Evolutionary conservation across 345 rosid species (phyloP), one percentile per base, ranked within the genome.

Genomic region (Xanthoceras sorbifolium): DNA sequence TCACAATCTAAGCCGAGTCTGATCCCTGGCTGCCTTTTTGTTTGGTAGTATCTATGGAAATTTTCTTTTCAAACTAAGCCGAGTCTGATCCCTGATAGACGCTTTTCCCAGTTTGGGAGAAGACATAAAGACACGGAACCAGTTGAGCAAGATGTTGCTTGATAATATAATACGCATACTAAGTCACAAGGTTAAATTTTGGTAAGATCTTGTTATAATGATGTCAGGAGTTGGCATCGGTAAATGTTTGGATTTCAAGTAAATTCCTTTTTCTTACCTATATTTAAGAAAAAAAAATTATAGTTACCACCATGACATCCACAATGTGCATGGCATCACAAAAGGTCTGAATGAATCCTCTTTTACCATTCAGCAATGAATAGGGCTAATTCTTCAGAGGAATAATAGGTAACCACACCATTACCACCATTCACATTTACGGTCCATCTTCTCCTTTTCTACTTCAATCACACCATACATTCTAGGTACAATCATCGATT

Each of bases 151-250:
- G 36, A 6, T 22, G 20, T 57, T 70, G 12, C 48, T 29, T 36
- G n/a, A 71, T 71, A 55, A 55, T 34, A 25, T 7, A 46, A 17
- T 28, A 9, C 6, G 32, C 23, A 48, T 28, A 28, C 72, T 69
- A 38, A 28, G 15, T 40, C 54, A 57, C 9, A 1, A n/a, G 62
- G n/a, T 55, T 52, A 32, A 70, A 50, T 71, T 44, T 22, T 34
- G 48, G 64, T 38, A 60, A 72, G 67, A 72, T n/a, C 26, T 26
- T 52, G 18, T 25, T 23, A 23, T 59, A 29, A 72, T 72, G 52
- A 17, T 40, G 40, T 38, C 32, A 38, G 66, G n/a, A 36, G 63
- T 44, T 36, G 46, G 52, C 66, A 17, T 50, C 9, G 11, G 28
- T 38, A 36, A 60, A 38, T 8, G 4, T 59, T 59, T 15, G 55